Base-by-base conservation (phyloP, 192 early-diverging fungal genomes). In the Coemansia sp. region DNA sequence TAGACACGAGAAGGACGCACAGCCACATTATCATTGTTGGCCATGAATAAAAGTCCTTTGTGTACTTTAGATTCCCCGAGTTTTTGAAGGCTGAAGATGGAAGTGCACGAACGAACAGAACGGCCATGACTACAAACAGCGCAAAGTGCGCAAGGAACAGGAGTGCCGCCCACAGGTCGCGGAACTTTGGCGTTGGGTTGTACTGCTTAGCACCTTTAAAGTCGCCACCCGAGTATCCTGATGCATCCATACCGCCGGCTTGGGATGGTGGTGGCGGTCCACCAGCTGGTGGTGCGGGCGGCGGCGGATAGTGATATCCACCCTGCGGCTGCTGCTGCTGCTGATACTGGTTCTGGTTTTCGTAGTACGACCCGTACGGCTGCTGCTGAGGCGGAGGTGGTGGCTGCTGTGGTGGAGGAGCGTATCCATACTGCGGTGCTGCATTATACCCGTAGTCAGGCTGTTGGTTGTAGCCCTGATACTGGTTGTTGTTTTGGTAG, bases 1-100 rank as follows among this genome's bases (percentile, higher is more conserved):
- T 74, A 19, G 80, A 79, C 23, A 70, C 55, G 7, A 81, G 55
- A 21, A 72, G 61, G 14, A 79, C 67, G 50, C 67, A 67, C 50
- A 75, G 73, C 71, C 61, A 82, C 61, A 76, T 72, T 46, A 68
- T 73, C 66, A 74, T 84, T 47, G 81, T 73, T 43, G 77, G 78
- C 78, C 61, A 76, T 45, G 55, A 76, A 63, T 72, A 83, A 59
- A 79, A 81, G 44, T 49, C 44, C 64, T 66, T 70, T 23, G 43
- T 56, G 66, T 59, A 46, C 18, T 34, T 44, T 19, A 59, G 24
- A 12, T 68, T 33, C 11, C 73, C 73, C 39, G 62, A 50, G 66
- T 65, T 12, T 56, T 67, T 61, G 61, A 81, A 78, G 19, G 74
- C 66, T 15, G 65, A 57, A 14, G 63, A 70, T 3, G 80, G 80